A percentile compares a stretch with the other conserved stretches of the same genome.
These are phyloP conservation scores for Neofusicoccum laricinum DNA, from an alignment of 2,329 filamentous ascomycete genomes.

Conservation along the genomic window DNA sequence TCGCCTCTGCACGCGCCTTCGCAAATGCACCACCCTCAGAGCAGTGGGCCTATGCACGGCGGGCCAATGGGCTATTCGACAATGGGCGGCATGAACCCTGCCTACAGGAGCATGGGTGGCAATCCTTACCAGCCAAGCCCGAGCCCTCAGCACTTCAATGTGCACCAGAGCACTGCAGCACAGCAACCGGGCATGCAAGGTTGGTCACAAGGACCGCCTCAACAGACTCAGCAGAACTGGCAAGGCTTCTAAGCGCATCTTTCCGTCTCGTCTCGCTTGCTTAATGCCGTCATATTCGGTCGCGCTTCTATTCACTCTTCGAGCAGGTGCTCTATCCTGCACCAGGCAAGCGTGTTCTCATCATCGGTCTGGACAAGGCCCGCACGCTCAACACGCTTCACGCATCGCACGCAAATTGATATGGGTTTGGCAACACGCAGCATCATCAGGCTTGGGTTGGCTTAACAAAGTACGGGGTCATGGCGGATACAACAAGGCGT, in stretches of 20 bases:
- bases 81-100: conserved; percentile 45
- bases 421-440: conserved; percentile 10
- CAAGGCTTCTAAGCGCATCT: conserved; percentile 26
- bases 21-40: conserved; percentile 46
- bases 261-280: not conserved
- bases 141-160: conserved; percentile 41
- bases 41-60: conserved; percentile 40
- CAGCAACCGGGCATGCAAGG: conserved; percentile 53
- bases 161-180: conserved; percentile 41
- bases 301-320: not conserved
- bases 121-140: conserved; percentile 50
- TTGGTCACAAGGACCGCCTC: conserved; percentile 43
- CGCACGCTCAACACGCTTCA: not conserved
- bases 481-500: conserved; percentile 10
- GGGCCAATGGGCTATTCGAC: conserved; percentile 44
- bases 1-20: conserved; percentile 49
- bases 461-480: conserved; percentile 2
- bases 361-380: not conserved
- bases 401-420: conserved; percentile 12
- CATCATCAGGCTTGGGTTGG: conserved; percentile 7
- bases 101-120: conserved; percentile 44
- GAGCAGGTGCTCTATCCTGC: not conserved
- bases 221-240: conserved; percentile 41
- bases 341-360: not conserved
- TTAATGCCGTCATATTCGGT: not conserved